These are phyloP conservation scores for Colletotrichum paranaense DNA, from an alignment of 2,329 filamentous ascomycete species.

Conservation along the genomic window DNA sequence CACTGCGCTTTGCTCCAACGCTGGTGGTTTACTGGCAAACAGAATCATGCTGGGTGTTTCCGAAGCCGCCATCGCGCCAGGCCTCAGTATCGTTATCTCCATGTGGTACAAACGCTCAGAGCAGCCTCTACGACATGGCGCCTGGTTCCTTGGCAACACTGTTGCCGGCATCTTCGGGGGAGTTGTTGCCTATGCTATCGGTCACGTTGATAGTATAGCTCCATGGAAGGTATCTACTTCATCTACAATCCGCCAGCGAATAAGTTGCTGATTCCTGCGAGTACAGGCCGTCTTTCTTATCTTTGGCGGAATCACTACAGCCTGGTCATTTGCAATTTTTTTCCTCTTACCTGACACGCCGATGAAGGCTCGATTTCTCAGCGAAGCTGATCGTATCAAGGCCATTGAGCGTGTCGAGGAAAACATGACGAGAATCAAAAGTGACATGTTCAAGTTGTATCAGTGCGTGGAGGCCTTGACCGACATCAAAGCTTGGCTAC, in stretches of 20 bases:
- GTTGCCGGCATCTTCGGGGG: slow-evolving; percentile 44
- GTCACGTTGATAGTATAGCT: slow-evolving; percentile 38
- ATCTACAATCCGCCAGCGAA: no score
- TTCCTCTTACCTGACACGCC: slow-evolving; percentile 68
- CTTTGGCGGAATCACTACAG: slow-evolving; percentile 70
- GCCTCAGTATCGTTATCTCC: slow-evolving; percentile 42
- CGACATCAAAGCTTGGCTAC: slow-evolving; percentile 67
- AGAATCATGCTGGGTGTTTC: slow-evolving; percentile 47
- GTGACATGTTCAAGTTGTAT: slow-evolving; percentile 73
- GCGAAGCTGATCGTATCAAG: slow-evolving; percentile 72
- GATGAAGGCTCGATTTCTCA: slow-evolving; percentile 64
- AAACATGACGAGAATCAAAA: slow-evolving; percentile 83
- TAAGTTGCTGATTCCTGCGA: slow-evolving; percentile 44
- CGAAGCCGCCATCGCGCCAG: slow-evolving; percentile 46
- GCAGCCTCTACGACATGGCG: slow-evolving; percentile 44
- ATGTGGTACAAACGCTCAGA: slow-evolving; percentile 50
- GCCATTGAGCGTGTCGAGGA: slow-evolving; percentile 77
- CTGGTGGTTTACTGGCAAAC: slow-evolving; percentile 42
- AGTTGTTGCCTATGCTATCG: slow-evolving; percentile 44
- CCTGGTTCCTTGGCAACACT: slow-evolving; percentile 49
- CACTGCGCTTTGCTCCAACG: slow-evolving; percentile 41
- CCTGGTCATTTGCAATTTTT: slow-evolving; percentile 68
- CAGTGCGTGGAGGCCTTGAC: slow-evolving; percentile 67
- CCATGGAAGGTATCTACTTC: background rate
- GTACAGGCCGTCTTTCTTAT: slow-evolving; percentile 69